Percentiles rank a stretch among this genome's conserved stretches.
Conservation (phyloP, 2,329 filamentous ascomycete species). For the Phyllosticta ampelicida region DNA sequence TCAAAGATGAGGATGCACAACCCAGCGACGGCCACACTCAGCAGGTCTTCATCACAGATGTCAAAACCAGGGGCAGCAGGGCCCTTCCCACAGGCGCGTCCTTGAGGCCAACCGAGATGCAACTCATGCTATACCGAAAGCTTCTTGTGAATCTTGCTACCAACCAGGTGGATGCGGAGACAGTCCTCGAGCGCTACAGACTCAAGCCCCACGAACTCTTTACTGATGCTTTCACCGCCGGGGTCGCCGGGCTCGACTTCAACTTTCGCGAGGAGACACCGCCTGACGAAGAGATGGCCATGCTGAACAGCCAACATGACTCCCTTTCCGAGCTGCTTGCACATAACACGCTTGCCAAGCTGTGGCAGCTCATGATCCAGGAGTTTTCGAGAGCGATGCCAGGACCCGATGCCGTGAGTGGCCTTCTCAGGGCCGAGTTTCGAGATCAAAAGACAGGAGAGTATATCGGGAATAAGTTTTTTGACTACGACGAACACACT, state of each 20-base stretch:
- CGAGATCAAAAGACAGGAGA: conserved; percentile 36
- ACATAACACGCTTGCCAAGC: conserved; percentile 47
- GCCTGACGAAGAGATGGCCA: conserved; percentile 12
- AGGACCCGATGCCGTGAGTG: conserved; percentile 44
- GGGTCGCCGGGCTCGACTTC: conserved; percentile 59
- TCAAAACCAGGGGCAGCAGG: conserved; percentile 69
- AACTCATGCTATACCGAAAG: conserved; percentile 81
- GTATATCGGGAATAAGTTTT: conserved; percentile 47
- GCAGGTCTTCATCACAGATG: conserved; percentile 66
- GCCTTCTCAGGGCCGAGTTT: conserved; percentile 49
- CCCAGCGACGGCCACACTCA: conserved; percentile 13
- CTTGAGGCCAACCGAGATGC: conserved; percentile 67
- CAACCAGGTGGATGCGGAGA: conserved; percentile 56
- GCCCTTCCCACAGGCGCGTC: conserved; percentile 54
- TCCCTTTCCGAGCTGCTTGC: conserved; percentile 42
- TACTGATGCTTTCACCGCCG: conserved; percentile 67
- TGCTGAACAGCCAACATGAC: conserved; percentile 29
- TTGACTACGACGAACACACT: conserved; percentile 54
- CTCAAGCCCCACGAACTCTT: conserved; percentile 57
- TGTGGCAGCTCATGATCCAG: conserved; percentile 54
- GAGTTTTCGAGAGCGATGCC: conserved; percentile 40
- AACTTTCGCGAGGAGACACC: conserved; percentile 43
- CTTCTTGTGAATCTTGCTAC: conserved; percentile 68
- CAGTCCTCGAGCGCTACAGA: conserved; percentile 60
- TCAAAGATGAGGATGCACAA: conserved; percentile 46